Evolutionary conservation across 345 rosid genomes (phyloP).

Genomic region (Arabis alpina): DNA sequence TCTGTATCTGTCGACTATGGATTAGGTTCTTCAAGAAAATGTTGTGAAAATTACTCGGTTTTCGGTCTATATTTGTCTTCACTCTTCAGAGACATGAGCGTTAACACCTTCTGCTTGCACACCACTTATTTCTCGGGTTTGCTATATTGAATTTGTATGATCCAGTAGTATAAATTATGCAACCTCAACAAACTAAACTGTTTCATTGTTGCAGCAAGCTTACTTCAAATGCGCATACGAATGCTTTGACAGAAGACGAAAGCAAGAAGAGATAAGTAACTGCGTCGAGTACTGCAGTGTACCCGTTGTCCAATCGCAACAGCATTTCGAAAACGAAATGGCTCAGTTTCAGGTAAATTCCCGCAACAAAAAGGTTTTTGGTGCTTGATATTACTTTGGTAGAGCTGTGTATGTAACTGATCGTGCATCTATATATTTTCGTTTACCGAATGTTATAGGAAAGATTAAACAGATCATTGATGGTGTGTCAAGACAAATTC

Average conservation of each 20-base stretch:
- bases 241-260: slow-evolving; percentile 83
- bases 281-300: slow-evolving; percentile 83
- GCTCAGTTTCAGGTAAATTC: slow-evolving; percentile 76
- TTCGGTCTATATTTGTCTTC: too few relatives aligned
- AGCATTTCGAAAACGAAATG: slow-evolving; percentile 84
- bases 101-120: not conserved
- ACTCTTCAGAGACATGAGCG: not conserved
- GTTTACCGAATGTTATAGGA: slow-evolving; percentile 53
- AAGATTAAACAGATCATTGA: slow-evolving; percentile 74
- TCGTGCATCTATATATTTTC: not conserved
- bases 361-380: not conserved
- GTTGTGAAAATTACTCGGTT: too few relatives aligned
- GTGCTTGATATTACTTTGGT: not conserved
- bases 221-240: slow-evolving; percentile 92
- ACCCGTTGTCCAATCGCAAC: slow-evolving; percentile 77
- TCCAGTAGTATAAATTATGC: not conserved
- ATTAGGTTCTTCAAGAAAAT: too few relatives aligned
- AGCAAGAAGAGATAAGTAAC: slow-evolving; percentile 74
- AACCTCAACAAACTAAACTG: not conserved
- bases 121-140: not conserved
- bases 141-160: not conserved
- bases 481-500: slow-evolving; percentile 92
- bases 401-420: slow-evolving; percentile 1
- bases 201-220: slow-evolving; percentile 71
- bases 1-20: too few relatives aligned